These are phyloP conservation scores for Zarea fungicola DNA, from an alignment of 2,329 filamentous ascomycete genomes.

Conservation along the genomic window DNA sequence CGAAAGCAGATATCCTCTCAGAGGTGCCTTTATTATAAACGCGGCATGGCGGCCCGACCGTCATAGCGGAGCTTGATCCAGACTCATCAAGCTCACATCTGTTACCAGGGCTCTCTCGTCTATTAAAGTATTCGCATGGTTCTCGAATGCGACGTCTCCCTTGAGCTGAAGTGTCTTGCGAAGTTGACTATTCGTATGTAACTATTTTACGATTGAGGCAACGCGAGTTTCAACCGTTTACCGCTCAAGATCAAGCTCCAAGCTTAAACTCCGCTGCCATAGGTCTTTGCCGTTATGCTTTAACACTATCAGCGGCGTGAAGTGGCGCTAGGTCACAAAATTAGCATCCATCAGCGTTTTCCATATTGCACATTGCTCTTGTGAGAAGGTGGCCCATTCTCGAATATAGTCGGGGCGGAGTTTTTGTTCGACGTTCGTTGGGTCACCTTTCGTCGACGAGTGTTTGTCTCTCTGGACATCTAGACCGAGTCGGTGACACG, in stretches of 20 bases:
- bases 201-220: not conserved
- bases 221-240: conserved; percentile 4
- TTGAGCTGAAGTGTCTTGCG: conserved; percentile 1
- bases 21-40: conserved; percentile 1
- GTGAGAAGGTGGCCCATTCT: not conserved
- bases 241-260: conserved; percentile 7
- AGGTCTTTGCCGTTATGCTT: conserved; percentile 2
- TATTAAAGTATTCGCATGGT: conserved; percentile 2
- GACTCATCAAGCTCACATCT: not conserved
- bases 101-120: not conserved
- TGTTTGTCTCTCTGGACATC: conserved; percentile 2
- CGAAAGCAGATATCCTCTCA: not conserved
- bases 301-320: not conserved
- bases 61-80: no score
- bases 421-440: conserved; percentile 5
- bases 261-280: conserved; percentile 1
- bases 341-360: not conserved
- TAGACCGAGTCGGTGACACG: conserved; percentile 1
- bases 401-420: conserved; percentile 2
- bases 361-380: not conserved
- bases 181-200: not conserved
- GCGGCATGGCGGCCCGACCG: not conserved
- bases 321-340: conserved; percentile 1
- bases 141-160: conserved; percentile 4
- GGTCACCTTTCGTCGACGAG: not conserved